These are phyloP conservation scores for Phlebiopsis gigantea DNA, from an alignment of 768 basidiomycete species.

Conservation along the genomic window DNA sequence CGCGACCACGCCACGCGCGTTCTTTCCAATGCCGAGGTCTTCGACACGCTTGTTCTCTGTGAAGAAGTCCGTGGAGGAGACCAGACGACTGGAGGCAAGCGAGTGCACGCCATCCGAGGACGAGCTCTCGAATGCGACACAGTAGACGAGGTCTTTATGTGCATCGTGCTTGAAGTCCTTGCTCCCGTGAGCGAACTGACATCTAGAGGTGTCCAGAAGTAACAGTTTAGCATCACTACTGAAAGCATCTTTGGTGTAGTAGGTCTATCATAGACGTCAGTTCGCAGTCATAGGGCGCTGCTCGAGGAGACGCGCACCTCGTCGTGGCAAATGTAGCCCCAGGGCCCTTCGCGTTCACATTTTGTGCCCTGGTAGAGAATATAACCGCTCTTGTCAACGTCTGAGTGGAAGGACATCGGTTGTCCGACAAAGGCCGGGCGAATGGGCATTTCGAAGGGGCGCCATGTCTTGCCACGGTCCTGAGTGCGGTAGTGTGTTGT, in stretches of 20 bases:
- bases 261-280: slow-evolving; percentile 50
- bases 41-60: slow-evolving; percentile 55
- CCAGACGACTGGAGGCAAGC: slow-evolving; percentile 66
- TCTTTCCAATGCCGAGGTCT: slow-evolving; percentile 81
- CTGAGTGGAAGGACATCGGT: slow-evolving; percentile 87
- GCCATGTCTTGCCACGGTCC: slow-evolving; percentile 87
- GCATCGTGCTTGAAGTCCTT: slow-evolving; percentile 78
- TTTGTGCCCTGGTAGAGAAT: slow-evolving; percentile 74
- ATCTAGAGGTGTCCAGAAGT: slow-evolving; percentile 66
- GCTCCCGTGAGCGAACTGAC: slow-evolving; percentile 88
- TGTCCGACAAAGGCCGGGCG: slow-evolving; percentile 50
- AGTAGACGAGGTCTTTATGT: slow-evolving; percentile 74
- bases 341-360: slow-evolving; percentile 47
- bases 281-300: neutral
- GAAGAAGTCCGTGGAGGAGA: slow-evolving; percentile 86
- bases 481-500: slow-evolving; percentile 82
- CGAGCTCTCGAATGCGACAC: slow-evolving; percentile 77
- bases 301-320: slow-evolving; percentile 44
- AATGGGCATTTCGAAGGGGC: slow-evolving; percentile 63
- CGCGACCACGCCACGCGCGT: slow-evolving; percentile 85
- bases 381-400: slow-evolving; percentile 59
- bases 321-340: slow-evolving; percentile 61
- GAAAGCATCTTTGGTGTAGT: slow-evolving; percentile 85
- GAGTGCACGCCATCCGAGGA: slow-evolving; percentile 37
- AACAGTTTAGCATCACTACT: slow-evolving; percentile 51